phyloP scores from a whole-genome alignment of 2,329 filamentous ascomycete genomes.

The Aspergillus fumigatiaffinis region DNA sequence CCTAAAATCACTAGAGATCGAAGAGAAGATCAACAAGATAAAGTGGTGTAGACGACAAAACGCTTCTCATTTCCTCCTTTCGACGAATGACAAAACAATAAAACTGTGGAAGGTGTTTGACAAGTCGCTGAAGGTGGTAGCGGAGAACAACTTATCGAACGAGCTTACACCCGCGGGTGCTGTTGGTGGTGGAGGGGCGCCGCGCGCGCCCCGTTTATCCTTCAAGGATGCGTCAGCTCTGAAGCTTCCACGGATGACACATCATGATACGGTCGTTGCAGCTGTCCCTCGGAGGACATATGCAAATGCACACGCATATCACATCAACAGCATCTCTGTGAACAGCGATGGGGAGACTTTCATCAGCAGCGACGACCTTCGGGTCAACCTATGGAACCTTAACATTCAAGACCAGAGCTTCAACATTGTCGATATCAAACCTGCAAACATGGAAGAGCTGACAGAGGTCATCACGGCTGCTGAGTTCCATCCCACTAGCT shows the following conservation, averaged over 20 bases:
- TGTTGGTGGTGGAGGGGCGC: conserved; percentile 71
- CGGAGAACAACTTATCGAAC: conserved; percentile 96
- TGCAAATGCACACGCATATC: conserved; percentile 96
- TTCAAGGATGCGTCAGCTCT: conserved; percentile 80
- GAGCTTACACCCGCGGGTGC: conserved; percentile 76
- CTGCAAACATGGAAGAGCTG: conserved; percentile 98
- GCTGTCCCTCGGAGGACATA: conserved; percentile 95
- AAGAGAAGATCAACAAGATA: conserved; percentile 99
- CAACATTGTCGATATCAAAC: conserved; percentile 99
- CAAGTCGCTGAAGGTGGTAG: conserved; percentile 97
- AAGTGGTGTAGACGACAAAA: conserved; percentile 99
- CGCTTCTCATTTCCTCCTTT: conserved; percentile 94
- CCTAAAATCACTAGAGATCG: conserved; percentile 97
- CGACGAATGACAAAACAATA: conserved; percentile 99
- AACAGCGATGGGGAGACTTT: conserved; percentile 99
- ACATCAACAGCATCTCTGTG: conserved; percentile 99
- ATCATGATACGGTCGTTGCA: conserved; percentile 96
- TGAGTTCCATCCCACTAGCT: conserved; percentile 94
- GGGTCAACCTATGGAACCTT: conserved; percentile 98
- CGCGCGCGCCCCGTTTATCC: conserved; percentile 65
- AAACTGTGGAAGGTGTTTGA: conserved; percentile 99
- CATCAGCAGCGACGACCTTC: conserved; percentile 95
- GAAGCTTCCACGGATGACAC: conserved; percentile 91
- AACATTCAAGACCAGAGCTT: conserved; percentile 99
- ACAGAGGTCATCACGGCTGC: conserved; percentile 98